Base-by-base conservation (phyloP, 2,329 filamentous ascomycete species). In the Trichoderma simmonsii region DNA sequence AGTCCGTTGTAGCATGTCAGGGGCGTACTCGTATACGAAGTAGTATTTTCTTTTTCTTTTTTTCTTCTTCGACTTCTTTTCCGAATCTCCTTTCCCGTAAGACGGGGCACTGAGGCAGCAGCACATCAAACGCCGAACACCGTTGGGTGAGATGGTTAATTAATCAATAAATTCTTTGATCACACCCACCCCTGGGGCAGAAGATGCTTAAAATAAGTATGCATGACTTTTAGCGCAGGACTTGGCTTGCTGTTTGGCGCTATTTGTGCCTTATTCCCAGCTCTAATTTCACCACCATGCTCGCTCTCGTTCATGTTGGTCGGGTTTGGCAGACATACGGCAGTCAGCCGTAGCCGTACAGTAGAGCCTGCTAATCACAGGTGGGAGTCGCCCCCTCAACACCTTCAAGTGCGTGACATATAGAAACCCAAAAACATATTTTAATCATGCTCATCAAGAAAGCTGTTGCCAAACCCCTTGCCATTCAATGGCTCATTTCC, bases 211-310 rank as follows among this genome's bases (percentile, higher is more conserved):
- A 32, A 57, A 39, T 43, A 59, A 68, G 28, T 43, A 68, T 59
- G 65, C 65, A 60, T 60, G 56, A 32, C 65, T 48, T 51, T 67
- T 68, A 68, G 65, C 65, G 65, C 56, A 30, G 18, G 21, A 18
- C 65, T 28, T 26, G 65, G 65, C 60, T 68, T 56, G 65, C 56
- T 68, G 65, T 56, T 56, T 51, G 34, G 65, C 65, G 56, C 65
- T 68, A 68, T 26, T 68, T 34, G 34, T 68, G 56, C 56, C 39
- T 68, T 60, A 68, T 51, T 68, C 56, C 24, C 65, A 60, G 65
- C 65, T 68, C 65, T 68, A 68, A 68, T 51, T 68, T 68, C 26
- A 68, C 65, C 65, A 59, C 64, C 51, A 24, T 11, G n/a, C 32
- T 39, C 32, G 59, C 34, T 39, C 54, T 43, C 48, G 24, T 34